Conservation (phyloP, 176 grass and related monocot genomes). For the Eleusine coracana region DNA sequence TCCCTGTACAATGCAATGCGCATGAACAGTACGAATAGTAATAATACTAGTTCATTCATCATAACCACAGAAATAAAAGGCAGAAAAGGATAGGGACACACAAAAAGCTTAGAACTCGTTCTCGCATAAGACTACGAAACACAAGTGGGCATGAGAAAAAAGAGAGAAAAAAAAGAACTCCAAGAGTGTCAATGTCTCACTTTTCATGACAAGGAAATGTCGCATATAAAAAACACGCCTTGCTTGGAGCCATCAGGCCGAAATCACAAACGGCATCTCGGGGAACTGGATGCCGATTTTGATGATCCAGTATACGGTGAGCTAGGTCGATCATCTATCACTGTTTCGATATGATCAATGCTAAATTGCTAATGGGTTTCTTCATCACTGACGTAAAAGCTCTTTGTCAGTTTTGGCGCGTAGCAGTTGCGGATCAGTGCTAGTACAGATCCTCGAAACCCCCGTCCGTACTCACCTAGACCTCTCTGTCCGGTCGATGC, state of each 20-base stretch:
- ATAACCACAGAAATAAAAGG: too few species aligned
- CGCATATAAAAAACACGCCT: not conserved
- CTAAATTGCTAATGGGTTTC: not conserved
- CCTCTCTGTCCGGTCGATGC: not conserved
- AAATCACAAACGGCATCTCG: constrained; percentile 9
- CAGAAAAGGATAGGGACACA: too few species aligned
- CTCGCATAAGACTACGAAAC: too few species aligned
- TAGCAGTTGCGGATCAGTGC: not conserved
- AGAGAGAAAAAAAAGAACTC: not conserved
- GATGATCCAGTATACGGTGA: not conserved
- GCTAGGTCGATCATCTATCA: not conserved
- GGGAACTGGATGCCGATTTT: not conserved
- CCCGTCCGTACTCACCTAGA: not conserved
- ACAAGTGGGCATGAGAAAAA: too few species aligned
- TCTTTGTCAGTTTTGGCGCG: not conserved
- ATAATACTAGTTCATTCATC: too few species aligned
- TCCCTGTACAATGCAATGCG: too few species aligned
- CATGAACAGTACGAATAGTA: too few species aligned
- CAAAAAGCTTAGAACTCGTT: too few species aligned
- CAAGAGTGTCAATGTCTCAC: not conserved
- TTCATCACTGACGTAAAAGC: not conserved
- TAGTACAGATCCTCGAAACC: not conserved
- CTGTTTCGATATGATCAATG: not conserved
- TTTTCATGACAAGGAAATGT: not conserved
- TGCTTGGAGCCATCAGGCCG: not conserved